These are phyloP conservation scores for Cardamine occulta DNA, from an alignment of 345 rosid genomes.

Conservation along the genomic window DNA sequence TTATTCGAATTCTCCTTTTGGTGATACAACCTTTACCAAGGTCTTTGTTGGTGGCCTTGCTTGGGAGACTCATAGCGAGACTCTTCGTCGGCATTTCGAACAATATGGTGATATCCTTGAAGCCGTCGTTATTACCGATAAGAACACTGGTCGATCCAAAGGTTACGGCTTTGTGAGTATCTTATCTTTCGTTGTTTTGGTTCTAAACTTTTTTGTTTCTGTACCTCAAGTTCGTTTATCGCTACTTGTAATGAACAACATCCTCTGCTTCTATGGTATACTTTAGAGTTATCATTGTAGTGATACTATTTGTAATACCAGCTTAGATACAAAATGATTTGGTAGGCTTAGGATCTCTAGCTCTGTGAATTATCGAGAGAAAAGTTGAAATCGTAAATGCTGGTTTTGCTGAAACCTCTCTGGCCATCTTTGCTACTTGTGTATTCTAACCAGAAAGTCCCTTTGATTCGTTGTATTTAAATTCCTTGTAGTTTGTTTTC, in stretches of 20 bases:
- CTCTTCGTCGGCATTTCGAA: conserved; percentile 81
- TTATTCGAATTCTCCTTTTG: conserved; percentile 75
- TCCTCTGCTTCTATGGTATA: conserved; percentile 33
- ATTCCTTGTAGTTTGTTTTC: not conserved
- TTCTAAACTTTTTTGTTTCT: not conserved
- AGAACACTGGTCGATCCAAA: conserved; percentile 94
- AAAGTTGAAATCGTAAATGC: not conserved
- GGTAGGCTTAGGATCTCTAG: not conserved
- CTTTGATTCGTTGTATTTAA: not conserved
- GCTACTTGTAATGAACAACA: conserved; percentile 3
- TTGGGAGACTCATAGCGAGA: conserved; percentile 91
- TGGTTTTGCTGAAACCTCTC: conserved; percentile 18
- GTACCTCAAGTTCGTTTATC: not conserved
- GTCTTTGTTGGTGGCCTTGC: conserved; percentile 94
- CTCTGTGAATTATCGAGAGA: not conserved
- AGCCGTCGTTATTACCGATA: conserved; percentile 94
- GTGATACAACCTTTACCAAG: conserved; percentile 86
- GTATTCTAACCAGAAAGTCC: not conserved
- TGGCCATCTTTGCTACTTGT: conserved; percentile 11
- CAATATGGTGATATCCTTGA: conserved; percentile 90
- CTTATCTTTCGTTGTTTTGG: conserved; percentile 8
- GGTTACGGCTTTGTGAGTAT: conserved; percentile 99
- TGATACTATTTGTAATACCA: not conserved
- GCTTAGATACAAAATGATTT: not conserved
- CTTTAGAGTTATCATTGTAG: not conserved